These are phyloP conservation scores for Colletotrichum siamense DNA, from an alignment of 2,329 filamentous ascomycete species.

Conservation along the genomic window DNA sequence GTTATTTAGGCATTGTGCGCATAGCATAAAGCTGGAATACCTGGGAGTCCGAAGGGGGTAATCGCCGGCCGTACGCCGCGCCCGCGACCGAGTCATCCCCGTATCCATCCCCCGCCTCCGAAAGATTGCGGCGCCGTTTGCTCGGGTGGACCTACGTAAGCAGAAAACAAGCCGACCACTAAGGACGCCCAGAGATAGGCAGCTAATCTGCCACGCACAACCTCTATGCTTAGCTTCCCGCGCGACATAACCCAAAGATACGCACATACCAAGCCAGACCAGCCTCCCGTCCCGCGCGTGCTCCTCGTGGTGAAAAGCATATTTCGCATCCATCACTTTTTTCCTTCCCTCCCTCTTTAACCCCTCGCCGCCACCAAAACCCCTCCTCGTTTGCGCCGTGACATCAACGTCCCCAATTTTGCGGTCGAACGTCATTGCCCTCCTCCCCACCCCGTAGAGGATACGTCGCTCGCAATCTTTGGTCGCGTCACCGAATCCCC, in stretches of 20 bases:
- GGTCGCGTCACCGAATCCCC: not conserved
- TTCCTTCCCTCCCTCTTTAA: not conserved
- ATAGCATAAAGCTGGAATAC: not conserved
- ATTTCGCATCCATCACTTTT: not conserved
- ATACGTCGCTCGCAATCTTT: not conserved
- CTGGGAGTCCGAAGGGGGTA: not conserved
- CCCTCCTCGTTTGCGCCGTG: not conserved
- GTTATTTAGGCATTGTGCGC: not conserved
- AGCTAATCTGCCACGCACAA: constrained; percentile 1
- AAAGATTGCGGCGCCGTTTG: not conserved
- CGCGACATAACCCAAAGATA: not conserved
- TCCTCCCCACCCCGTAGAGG: not conserved
- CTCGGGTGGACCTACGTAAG: not conserved
- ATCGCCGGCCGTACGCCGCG: not conserved
- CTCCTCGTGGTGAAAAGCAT: not conserved
- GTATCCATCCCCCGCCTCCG: not conserved
- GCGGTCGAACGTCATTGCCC: not conserved
- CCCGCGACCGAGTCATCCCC: not conserved
- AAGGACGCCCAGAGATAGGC: not conserved
- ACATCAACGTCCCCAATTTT: not conserved
- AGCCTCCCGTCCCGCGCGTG: not conserved
- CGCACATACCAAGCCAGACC: not conserved
- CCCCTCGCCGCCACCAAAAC: not conserved
- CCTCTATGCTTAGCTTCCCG: not conserved
- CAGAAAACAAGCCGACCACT: not conserved